Evolutionary conservation across 495 filamentous ascomycete genomes (phyloP), one percentile per base, ranked within the genome.

Genomic region (Oidiodendron maius): DNA sequence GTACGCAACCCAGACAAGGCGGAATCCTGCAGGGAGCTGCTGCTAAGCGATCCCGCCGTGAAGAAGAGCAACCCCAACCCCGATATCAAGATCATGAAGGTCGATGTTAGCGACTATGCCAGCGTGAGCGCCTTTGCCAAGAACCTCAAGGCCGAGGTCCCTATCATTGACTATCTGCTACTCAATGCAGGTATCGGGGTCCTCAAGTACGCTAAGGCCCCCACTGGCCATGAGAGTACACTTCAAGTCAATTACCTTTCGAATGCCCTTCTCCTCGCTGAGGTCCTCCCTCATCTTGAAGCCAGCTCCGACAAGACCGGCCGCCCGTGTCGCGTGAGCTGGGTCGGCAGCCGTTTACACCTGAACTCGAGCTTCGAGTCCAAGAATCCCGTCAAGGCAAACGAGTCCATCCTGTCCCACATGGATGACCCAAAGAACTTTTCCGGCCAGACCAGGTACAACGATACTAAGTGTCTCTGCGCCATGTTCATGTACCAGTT

Each of bases 1-100:
- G 71, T 76, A 0, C 71, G 75, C 11, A 68, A 68, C 49, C 51
- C 68, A 2, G 20, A 46, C 3, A 71, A 74, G n/a, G 76, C 74
- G 3, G 45, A 71, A 22, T 53, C 20, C 0, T 56, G 59, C 8
- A 46, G 28, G 0, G 30, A 48, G 25, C 21, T 54, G 9, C 45
- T 56, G 1, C 17, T 43, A 0, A 20, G 20, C 17, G 40, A 44
- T 44, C 37, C 40, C 18, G n/a, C 12, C 3, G 40, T 44, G 20
- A 44, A 44, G 22, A 44, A 44, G 40, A 44, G 39, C 12, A 58
- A 60, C 12, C 38, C 44, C 40, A 49, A 55, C n/a, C 3, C 57
- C 4, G 48, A 30, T 4, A 44, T 58, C 15, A 56, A 52, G 44
- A 52, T 64, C 12, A 50, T 61, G 40, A 44, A 51, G 22, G 50